These are phyloP conservation scores for Ophiostoma ulmi DNA, from an alignment of 2,329 filamentous ascomycete species.

Conservation along the genomic window DNA sequence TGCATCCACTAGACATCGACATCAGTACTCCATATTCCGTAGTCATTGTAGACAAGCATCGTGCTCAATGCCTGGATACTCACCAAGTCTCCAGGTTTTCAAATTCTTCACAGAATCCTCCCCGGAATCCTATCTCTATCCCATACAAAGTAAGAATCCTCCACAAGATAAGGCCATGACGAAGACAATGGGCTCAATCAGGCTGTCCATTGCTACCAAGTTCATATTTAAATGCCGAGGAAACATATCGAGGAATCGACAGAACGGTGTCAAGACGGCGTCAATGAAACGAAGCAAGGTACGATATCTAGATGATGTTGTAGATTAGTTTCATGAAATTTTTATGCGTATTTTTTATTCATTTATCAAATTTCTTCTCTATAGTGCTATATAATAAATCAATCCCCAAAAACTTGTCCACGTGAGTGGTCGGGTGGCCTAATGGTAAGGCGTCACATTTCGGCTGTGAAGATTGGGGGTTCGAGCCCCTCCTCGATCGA, in stretches of 20 bases:
- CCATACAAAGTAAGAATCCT: background rate
- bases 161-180: background rate
- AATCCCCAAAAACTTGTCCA: conserved; percentile 11
- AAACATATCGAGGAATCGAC: background rate
- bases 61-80: background rate
- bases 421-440: conserved; percentile 30
- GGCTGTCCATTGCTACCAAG: background rate
- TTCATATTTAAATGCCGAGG: background rate
- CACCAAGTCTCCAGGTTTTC: background rate
- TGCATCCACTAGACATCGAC: background rate
- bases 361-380: background rate
- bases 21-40: no score
- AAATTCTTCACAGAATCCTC: background rate
- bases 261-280: background rate
- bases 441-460: conserved; percentile 32
- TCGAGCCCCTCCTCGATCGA: conserved; percentile 31
- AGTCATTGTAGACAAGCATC: background rate
- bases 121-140: background rate
- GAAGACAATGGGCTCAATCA: background rate
- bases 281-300: background rate
- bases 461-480: conserved; percentile 31
- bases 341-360: no score
- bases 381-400: background rate
- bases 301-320: background rate
- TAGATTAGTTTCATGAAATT: no score